Base-by-base conservation (phyloP, 1,284 basidiomycete species). In the Cryptococcus sp. region DNA sequence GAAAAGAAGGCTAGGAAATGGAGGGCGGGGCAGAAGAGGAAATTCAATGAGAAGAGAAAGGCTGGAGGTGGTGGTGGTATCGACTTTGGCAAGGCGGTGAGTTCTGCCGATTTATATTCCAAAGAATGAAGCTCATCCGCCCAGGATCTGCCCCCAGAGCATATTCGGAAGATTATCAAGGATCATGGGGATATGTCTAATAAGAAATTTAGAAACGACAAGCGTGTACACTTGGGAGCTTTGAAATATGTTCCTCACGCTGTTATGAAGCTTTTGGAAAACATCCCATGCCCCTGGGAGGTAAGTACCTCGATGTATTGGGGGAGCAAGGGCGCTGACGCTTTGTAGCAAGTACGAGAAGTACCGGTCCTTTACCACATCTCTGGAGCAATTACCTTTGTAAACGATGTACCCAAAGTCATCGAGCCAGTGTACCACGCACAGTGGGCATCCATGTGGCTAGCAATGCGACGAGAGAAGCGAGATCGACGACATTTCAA, bases 381-480 rank as follows among this genome's bases (percentile, higher is more conserved):
- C 67, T 98, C 96, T n/a, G 96, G 96, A 62, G 96, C 96, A 46
- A 98, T 99, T 75, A 98, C 96, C 1, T 98, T 99, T 69, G 93
- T 99, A 65, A 98, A 98, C 77, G 92, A 98, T 75, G 87, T 97
- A 39, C 96, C 96, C 46, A 86, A 90, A 45, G 85, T 98, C 59
- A 89, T 98, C 55, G 93, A 98, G 72, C 96, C 96, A 4, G 84
- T 99, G 19, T 98, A 97, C 76, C 96, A 99, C 72, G 93, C 96
- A 0, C 96, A 98, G 69, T 98, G 96, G 96, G 93, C 91, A 66
- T 89, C 91, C 3, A 98, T 98, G 96, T 99, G 96, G 96, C 81
- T 99, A 36, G 94, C 96, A 19, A 98, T 98, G 96, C 83, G 96
- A 61, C 81, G 96, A 62, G 96, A 99, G 78, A 99, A 99, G 81